Percentiles rank a stretch among this genome's conserved stretches.
Evolutionary conservation across 768 basidiomycete genomes (phyloP).

Genomic region (Lentinula edodes): DNA sequence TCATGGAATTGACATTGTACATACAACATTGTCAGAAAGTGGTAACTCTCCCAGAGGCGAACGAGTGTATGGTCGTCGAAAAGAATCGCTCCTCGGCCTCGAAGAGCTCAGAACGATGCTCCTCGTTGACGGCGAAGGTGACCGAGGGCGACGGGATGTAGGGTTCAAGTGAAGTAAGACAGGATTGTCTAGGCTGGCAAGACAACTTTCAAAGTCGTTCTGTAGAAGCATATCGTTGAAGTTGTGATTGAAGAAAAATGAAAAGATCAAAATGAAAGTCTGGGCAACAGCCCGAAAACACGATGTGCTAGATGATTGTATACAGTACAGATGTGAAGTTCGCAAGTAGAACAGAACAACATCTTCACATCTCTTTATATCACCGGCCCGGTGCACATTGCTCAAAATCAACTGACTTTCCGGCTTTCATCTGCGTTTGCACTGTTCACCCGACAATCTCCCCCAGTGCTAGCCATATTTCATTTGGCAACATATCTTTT

Average conservation of each 20-base stretch:
- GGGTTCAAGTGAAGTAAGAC: not conserved
- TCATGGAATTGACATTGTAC: not conserved
- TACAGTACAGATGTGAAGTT: no score
- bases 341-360: no score
- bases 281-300: no score
- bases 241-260: not conserved
- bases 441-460: not conserved
- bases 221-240: not conserved
- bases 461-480: not conserved
- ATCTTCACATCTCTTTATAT: not conserved
- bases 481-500: not conserved
- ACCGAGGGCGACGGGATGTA: not conserved
- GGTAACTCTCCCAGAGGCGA: not conserved
- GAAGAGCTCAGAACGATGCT: not conserved
- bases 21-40: not conserved
- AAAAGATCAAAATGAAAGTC: no score
- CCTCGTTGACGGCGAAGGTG: not conserved
- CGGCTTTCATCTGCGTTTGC: not conserved
- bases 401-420: not conserved
- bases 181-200: not conserved
- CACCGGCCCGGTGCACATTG: not conserved
- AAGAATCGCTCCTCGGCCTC: not conserved
- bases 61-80: constrained; percentile 3
- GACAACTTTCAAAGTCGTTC: constrained; percentile 2
- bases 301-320: no score